Percentiles rank a stretch among this genome's conserved stretches.
Conservation (phyloP, 306 rosid genomes). For the Corylus heterophylla region DNA sequence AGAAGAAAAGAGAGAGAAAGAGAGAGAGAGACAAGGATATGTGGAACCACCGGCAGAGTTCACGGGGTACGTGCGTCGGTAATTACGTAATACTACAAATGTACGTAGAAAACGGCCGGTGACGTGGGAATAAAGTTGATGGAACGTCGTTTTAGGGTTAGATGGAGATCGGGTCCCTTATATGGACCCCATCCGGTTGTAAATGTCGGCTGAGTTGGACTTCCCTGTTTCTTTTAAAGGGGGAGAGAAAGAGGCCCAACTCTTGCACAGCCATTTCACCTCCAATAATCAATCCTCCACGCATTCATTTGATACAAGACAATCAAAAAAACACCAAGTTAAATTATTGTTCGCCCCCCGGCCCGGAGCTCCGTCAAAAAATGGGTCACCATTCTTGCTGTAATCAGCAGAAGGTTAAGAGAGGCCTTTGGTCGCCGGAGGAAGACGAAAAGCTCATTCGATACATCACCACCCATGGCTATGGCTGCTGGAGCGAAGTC, state of each 20-base stretch:
- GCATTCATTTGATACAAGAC: not conserved
- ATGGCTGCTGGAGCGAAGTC: constrained; percentile 99
- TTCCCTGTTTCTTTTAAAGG: constrained; percentile 38
- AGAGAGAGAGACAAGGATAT: constrained; percentile 6
- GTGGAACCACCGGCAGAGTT: constrained; percentile 53
- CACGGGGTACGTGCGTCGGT: constrained; percentile 43
- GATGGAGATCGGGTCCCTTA: constrained; percentile 65
- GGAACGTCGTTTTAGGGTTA: constrained; percentile 82
- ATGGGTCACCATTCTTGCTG: constrained; percentile 99
- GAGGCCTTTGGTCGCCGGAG: constrained; percentile 99
- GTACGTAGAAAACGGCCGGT: constrained; percentile 73
- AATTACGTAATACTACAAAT: constrained; percentile 52
- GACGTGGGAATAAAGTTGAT: constrained; percentile 49
- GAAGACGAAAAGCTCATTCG: constrained; percentile 94
- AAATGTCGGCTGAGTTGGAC: constrained; percentile 59
- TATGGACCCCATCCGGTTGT: constrained; percentile 53
- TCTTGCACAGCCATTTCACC: constrained; percentile 19
- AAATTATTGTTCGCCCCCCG: too few species aligned
- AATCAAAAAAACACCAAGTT: too few species aligned
- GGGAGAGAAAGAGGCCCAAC: constrained; percentile 30
- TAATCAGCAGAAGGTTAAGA: constrained; percentile 96
- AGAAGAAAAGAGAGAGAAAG: constrained; percentile 16
- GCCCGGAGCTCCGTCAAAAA: not conserved
- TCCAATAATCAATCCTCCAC: not conserved
- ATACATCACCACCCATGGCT: constrained; percentile 90